Conservation (phyloP, 2,329 filamentous ascomycete genomes). For the Colletotrichum aenigma region DNA sequence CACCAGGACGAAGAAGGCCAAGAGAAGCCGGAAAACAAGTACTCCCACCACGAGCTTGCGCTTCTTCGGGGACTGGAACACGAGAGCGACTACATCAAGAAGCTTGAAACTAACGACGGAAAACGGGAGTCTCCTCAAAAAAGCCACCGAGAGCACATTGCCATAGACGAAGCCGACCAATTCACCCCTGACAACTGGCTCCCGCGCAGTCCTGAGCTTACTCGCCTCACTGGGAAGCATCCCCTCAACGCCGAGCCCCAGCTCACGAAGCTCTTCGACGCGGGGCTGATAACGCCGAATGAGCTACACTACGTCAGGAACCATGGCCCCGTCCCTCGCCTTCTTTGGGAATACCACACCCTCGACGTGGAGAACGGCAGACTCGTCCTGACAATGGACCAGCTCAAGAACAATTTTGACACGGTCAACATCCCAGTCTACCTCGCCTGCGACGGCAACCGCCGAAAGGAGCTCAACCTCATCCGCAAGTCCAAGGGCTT, state of each 20-base stretch:
- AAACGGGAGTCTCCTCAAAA: constrained; percentile 23
- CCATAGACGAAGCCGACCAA: constrained; percentile 47
- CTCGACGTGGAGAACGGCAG: constrained; percentile 46
- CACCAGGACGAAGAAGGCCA: constrained; percentile 20
- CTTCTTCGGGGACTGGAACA: constrained; percentile 43
- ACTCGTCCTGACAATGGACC: constrained; percentile 45
- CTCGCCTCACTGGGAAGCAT: constrained; percentile 57
- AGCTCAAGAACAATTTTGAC: constrained; percentile 44
- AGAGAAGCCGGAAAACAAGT: constrained; percentile 19
- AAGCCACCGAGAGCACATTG: constrained; percentile 21
- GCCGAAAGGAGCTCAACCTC: constrained; percentile 57
- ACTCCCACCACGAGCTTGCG: constrained; percentile 45
- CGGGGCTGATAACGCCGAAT: constrained; percentile 55
- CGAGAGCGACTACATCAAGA: constrained; percentile 45
- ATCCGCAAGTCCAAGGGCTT: constrained; percentile 52
- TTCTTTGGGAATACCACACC: constrained; percentile 53
- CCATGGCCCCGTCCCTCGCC: constrained; percentile 54
- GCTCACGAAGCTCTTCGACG: constrained; percentile 44
- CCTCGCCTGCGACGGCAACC: constrained; percentile 53
- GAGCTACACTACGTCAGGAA: constrained; percentile 57
- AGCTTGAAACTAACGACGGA: constrained; percentile 43
- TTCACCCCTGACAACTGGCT: constrained; percentile 60
- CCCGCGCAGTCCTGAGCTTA: constrained; percentile 47
- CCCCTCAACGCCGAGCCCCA: constrained; percentile 55
- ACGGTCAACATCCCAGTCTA: constrained; percentile 51